phyloP scores from a whole-genome alignment of 2,329 filamentous ascomycete genomes.

The Pseudopyrenochaeta lycopersici region DNA sequence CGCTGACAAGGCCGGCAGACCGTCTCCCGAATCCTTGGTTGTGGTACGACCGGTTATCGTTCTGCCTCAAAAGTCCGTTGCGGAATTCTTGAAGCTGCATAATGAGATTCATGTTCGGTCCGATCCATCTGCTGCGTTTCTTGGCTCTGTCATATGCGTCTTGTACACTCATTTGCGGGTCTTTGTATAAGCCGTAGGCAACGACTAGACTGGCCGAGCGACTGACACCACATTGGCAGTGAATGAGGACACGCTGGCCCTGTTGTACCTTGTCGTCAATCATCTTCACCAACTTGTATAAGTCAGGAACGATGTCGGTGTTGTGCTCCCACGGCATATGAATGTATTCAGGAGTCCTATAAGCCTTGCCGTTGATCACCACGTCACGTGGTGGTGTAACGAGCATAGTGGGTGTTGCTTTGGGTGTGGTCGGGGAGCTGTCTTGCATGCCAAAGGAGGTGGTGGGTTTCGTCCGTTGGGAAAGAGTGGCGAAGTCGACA shows the following conservation, averaged over 20 bases:
- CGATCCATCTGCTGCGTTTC: conserved; percentile 84
- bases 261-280: conserved; percentile 77
- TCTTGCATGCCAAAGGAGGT: conserved; percentile 35
- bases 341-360: conserved; percentile 76
- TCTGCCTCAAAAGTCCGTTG: conserved; percentile 56
- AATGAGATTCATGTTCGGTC: conserved; percentile 90
- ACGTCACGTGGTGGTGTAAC: conserved; percentile 36
- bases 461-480: conserved; percentile 32
- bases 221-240: conserved; percentile 87
- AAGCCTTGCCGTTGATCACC: conserved; percentile 33
- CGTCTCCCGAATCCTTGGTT: conserved; percentile 45
- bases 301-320: conserved; percentile 81
- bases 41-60: conserved; percentile 41
- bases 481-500: conserved; percentile 47
- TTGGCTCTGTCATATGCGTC: conserved; percentile 85
- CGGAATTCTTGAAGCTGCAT: conserved; percentile 85
- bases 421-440: conserved; percentile 60
- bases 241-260: conserved; percentile 81
- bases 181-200: conserved; percentile 82
- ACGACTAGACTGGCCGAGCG: conserved; percentile 87
- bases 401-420: conserved; percentile 59
- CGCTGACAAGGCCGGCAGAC: conserved; percentile 41
- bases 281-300: conserved; percentile 77
- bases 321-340: conserved; percentile 91
- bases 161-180: conserved; percentile 78